Evolutionary conservation across 129 eudicot genomes (phyloP).

Genomic region (Ambrosia artemisiifolia): DNA sequence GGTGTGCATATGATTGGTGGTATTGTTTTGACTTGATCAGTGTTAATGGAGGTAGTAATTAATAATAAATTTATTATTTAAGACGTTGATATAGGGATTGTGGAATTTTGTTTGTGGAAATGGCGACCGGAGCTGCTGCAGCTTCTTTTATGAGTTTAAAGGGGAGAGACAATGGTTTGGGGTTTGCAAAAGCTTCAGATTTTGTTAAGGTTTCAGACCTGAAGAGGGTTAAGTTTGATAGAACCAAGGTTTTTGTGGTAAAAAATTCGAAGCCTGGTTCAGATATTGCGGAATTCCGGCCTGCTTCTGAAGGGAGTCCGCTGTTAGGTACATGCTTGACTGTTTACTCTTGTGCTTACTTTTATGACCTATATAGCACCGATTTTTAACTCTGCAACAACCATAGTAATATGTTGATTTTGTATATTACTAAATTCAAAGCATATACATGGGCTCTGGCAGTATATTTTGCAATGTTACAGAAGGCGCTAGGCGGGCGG

Average conservation of each 20-base stretch:
- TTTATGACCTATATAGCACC: background rate
- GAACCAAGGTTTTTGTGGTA: slow-evolving; percentile 53
- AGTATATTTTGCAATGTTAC: too few relatives aligned
- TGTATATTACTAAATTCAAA: background rate
- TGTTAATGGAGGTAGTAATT: background rate
- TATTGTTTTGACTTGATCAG: slow-evolving; percentile 6
- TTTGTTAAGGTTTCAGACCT: slow-evolving; percentile 61
- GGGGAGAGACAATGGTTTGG: slow-evolving; percentile 47
- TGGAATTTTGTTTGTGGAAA: slow-evolving; percentile 37
- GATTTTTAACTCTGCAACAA: background rate
- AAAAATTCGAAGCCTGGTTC: slow-evolving; percentile 69
- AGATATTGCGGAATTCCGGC: slow-evolving; percentile 73
- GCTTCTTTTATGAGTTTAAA: slow-evolving; percentile 54
- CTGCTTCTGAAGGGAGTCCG: slow-evolving; percentile 94
- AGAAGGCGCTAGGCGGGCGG: too few relatives aligned
- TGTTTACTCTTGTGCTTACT: slow-evolving; percentile 8
- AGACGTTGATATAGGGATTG: slow-evolving; percentile 28
- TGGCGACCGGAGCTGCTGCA: slow-evolving; percentile 83
- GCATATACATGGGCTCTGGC: background rate
- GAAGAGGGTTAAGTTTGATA: slow-evolving; percentile 62
- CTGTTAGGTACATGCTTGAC: slow-evolving; percentile 58
- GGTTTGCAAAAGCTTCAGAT: slow-evolving; percentile 54
- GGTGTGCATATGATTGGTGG: background rate
- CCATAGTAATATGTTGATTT: background rate
- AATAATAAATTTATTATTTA: background rate